phyloP scores from a whole-genome alignment of 2,329 filamentous ascomycete genomes.

The Alternaria infectoria region DNA sequence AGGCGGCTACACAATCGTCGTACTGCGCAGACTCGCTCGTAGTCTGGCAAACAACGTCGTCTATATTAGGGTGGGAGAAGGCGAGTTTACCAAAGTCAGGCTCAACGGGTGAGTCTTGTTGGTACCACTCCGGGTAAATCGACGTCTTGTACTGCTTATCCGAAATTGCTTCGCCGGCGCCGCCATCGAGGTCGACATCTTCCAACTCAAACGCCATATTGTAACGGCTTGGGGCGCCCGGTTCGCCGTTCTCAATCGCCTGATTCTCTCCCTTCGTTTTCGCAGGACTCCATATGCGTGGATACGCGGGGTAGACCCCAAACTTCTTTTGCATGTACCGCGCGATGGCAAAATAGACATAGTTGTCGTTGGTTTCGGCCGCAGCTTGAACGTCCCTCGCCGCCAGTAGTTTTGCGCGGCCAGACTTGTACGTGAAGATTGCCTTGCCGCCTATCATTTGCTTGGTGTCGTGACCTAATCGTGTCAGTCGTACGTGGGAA shows the following conservation, averaged over 20 bases:
- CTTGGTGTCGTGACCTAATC: neutral
- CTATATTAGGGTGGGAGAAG: neutral
- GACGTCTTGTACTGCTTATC: rapidly evolving
- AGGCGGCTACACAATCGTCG: neutral
- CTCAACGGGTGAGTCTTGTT: no score
- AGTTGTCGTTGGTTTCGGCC: neutral
- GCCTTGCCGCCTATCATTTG: neutral
- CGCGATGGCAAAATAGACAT: neutral
- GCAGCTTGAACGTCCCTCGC: neutral
- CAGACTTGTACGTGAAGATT: no score
- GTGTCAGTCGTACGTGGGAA: neutral
- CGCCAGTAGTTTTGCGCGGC: neutral
- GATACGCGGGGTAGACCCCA: rapidly evolving
- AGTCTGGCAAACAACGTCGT: neutral
- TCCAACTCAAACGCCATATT: no score
- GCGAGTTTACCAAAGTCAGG: neutral
- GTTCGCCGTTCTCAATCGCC: rapidly evolving
- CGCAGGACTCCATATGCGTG: neutral
- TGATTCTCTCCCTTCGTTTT: rapidly evolving
- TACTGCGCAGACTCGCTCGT: neutral
- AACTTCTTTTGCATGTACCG: neutral
- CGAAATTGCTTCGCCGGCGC: neutral
- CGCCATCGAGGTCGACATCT: no score
- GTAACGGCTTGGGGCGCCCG: no score
- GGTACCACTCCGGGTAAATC: neutral